Evolutionary conservation across 345 rosid genomes (phyloP).

Genomic region (Aegle marmelos): DNA sequence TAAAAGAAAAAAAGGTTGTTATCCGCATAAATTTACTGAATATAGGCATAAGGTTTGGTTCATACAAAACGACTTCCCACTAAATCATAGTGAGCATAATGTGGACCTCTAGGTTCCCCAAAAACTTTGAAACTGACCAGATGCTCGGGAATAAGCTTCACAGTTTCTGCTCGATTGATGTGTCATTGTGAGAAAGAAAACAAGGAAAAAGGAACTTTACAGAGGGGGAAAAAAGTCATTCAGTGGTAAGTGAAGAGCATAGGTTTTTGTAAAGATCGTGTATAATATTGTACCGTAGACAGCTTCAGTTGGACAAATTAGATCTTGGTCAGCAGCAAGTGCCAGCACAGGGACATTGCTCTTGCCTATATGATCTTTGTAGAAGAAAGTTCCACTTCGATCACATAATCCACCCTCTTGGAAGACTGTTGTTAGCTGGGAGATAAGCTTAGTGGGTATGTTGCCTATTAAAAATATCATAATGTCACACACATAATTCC

Average conservation of each 20-base stretch:
- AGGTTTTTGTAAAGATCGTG: background rate
- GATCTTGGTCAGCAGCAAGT: constrained; percentile 79
- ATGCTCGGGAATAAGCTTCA: constrained; percentile 57
- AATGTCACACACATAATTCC: background rate
- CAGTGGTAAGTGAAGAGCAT: background rate
- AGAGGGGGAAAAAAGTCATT: background rate
- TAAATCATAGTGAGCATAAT: constrained; percentile 81
- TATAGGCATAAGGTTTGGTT: background rate
- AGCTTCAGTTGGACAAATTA: constrained; percentile 78
- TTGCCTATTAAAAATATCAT: constrained; percentile 44
- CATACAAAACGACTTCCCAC: constrained; percentile 68
- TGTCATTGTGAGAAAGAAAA: constrained; percentile 2
- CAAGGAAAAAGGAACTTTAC: background rate
- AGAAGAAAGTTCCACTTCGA: constrained; percentile 55
- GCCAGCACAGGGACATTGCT: constrained; percentile 75
- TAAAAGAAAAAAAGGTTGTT: background rate
- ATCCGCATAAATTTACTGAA: too few species aligned
- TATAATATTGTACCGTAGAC: constrained; percentile 53
- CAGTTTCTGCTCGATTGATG: constrained; percentile 60
- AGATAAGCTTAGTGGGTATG: constrained; percentile 66
- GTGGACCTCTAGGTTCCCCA: constrained; percentile 76
- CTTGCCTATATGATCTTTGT: constrained; percentile 66
- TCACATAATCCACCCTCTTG: constrained; percentile 57
- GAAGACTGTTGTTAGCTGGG: constrained; percentile 69
- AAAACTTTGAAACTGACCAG: constrained; percentile 60